Evolutionary conservation across 2,329 filamentous ascomycete species (phyloP).

Genomic region (Exophiala xenobiotica): DNA sequence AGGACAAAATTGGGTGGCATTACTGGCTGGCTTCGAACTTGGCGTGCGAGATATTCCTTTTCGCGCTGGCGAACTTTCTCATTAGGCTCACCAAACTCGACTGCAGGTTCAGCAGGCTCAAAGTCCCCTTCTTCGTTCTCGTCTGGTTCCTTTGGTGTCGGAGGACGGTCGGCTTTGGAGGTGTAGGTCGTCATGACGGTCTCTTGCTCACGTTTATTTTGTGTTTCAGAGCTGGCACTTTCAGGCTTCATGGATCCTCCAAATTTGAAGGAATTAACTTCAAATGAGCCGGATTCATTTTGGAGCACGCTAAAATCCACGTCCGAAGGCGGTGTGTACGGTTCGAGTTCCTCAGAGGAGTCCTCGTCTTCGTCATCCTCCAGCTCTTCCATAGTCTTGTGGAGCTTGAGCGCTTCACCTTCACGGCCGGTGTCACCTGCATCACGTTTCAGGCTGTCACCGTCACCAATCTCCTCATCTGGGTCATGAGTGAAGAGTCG

Average conservation of each 20-base stretch:
- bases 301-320: constrained; percentile 42
- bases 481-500: constrained; percentile 63
- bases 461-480: constrained; percentile 60
- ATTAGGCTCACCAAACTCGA: constrained; percentile 44
- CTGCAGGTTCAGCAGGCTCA: constrained; percentile 34
- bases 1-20: too few species aligned
- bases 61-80: constrained; percentile 44
- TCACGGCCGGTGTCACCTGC: constrained; percentile 60
- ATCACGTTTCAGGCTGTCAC: constrained; percentile 58
- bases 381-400: constrained; percentile 54
- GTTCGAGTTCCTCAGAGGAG: constrained; percentile 41
- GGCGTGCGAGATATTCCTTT: constrained; percentile 36
- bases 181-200: constrained; percentile 51
- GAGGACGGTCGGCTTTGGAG: constrained; percentile 46
- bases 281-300: constrained; percentile 32
- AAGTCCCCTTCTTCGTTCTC: constrained; percentile 42
- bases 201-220: constrained; percentile 48
- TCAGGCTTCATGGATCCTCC: constrained; percentile 41
- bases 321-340: constrained; percentile 36
- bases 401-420: constrained; percentile 51
- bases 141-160: constrained; percentile 49
- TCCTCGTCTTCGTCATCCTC: constrained; percentile 60
- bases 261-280: constrained; percentile 43
- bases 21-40: constrained; percentile 36
- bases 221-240: constrained; percentile 44